These are phyloP conservation scores for Fistulifera solaris DNA, from an alignment of 108 stramenopile genomes.

Conservation along the genomic window DNA sequence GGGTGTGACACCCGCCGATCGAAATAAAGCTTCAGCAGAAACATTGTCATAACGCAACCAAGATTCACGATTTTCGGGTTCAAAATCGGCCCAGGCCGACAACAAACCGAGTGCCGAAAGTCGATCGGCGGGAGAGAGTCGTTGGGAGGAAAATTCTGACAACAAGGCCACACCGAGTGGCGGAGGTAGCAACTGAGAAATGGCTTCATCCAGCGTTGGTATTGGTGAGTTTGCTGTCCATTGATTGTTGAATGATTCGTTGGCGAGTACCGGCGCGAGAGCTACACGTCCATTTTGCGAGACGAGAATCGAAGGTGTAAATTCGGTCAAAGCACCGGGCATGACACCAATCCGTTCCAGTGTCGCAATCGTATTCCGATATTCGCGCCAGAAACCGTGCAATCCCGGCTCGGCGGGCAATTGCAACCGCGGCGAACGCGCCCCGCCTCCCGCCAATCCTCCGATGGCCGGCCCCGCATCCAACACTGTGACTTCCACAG, in stretches of 20 bases:
- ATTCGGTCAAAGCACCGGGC: slow-evolving; percentile 59
- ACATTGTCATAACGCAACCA: slow-evolving; percentile 62
- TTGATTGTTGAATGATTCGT: not conserved
- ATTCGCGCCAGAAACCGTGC: slow-evolving; percentile 85
- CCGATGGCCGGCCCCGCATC: slow-evolving; percentile 50
- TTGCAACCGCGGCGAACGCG: slow-evolving; percentile 25
- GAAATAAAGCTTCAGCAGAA: slow-evolving; percentile 60
- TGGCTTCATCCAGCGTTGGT: not conserved
- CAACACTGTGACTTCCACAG: slow-evolving; percentile 45
- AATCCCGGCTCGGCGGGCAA: slow-evolving; percentile 81
- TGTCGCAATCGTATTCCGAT: slow-evolving; percentile 67
- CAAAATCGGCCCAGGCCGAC: slow-evolving; percentile 72
- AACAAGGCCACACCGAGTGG: slow-evolving; percentile 68
- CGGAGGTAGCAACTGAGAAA: slow-evolving; percentile 51
- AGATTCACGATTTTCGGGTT: slow-evolving; percentile 54
- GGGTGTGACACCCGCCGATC: slow-evolving; percentile 47
- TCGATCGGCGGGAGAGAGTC: slow-evolving; percentile 34
- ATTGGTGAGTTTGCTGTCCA: not conserved
- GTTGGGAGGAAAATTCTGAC: slow-evolving; percentile 37
- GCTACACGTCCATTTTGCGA: slow-evolving; percentile 65
- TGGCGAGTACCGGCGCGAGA: slow-evolving; percentile 51
- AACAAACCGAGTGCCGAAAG: slow-evolving; percentile 53
- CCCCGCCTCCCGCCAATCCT: slow-evolving; percentile 54
- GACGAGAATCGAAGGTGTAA: slow-evolving; percentile 53
- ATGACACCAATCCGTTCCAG: slow-evolving; percentile 58